phyloP scores from a whole-genome alignment of 2,329 filamentous ascomycete species.

The Fusarium buxicola region DNA sequence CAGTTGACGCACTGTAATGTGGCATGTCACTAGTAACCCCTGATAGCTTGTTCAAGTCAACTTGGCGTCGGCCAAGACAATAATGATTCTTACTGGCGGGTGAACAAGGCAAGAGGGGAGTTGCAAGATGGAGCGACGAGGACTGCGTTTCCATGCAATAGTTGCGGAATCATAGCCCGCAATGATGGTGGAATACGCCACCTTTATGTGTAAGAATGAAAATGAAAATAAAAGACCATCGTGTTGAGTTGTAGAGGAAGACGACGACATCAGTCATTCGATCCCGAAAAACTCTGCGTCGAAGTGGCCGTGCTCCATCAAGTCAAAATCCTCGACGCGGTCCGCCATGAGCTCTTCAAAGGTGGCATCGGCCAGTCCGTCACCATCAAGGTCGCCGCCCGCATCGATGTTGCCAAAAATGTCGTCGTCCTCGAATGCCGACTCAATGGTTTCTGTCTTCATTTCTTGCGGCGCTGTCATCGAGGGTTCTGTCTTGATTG shows the following conservation, averaged over 20 bases:
- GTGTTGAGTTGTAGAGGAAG: too few relatives aligned
- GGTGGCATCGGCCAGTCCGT: constrained; percentile 51
- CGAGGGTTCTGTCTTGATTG: constrained; percentile 23
- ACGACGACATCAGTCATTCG: constrained; percentile 29
- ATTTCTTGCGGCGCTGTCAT: constrained; percentile 21
- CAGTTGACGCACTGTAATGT: background rate
- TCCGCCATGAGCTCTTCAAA: constrained; percentile 64
- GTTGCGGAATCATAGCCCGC: too few relatives aligned
- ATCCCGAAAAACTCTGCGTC: constrained; percentile 61
- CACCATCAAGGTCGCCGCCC: constrained; percentile 50
- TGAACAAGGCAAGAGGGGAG: background rate
- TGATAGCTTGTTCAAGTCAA: background rate
- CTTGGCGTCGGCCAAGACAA: constrained; percentile 6
- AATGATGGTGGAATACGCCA: too few relatives aligned
- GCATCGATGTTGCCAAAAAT: constrained; percentile 52
- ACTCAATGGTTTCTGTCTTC: constrained; percentile 44
- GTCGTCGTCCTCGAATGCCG: constrained; percentile 61
- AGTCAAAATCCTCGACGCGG: constrained; percentile 53
- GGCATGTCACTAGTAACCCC: background rate
- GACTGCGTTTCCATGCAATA: too few relatives aligned
- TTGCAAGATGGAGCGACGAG: too few relatives aligned
- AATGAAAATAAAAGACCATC: too few relatives aligned
- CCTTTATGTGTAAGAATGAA: too few relatives aligned
- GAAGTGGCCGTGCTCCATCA: constrained; percentile 59
- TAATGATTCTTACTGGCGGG: constrained; percentile 1